Evolutionary conservation across 2,329 filamentous ascomycete species (phyloP), one percentile per base, ranked within the genome.

Genomic region (Cryphonectria nitschkei): DNA sequence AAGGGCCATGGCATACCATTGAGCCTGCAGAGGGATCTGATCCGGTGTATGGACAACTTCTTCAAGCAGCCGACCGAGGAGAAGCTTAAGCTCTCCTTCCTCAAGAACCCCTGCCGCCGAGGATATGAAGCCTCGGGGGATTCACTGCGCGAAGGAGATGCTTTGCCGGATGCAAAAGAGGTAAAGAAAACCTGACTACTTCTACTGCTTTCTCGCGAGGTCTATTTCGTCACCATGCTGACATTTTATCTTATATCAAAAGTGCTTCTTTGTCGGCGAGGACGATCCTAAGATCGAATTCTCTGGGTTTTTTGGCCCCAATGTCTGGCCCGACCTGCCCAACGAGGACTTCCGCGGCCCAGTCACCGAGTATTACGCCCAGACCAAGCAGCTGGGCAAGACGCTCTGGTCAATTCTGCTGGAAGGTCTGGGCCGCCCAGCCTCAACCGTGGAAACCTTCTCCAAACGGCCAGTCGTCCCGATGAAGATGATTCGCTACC

Each of bases 301-400:
- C 4, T 37, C 70, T 1, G 76, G 76, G 19, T 74, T 77, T 67
- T 70, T 77, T 65, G 76, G 78, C 14, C 79, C 79, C 9, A 80
- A 80, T 56, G 68, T 77, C 13, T 80, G 79, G 79, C 79, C 79
- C 1, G 46, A 74, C 58, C 72, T 79, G 6, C 75, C 78, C 1
- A 74, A 76, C 26, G 72, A 75, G 6, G 72, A 79, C 11, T 80
- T 80, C 73, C 78, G 73, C 58, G 68, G 61, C 5, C 78, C 76
- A 0, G 74, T 76, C 34, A 74, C 66, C 72, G 68, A 70, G 29
- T 77, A 77, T 61, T 79, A 78, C 70, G 76, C 65, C 13, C 52
- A 74, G 50, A 77, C 74, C 1, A 41, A 32, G 52, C 16, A 63
- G n/a, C 71, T 80, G 1, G 77, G 76, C 41, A 72, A 65, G 43